Evolutionary conservation across 208 protist genomes (phyloP).

Genomic region (Porcisia hertigi): DNA sequence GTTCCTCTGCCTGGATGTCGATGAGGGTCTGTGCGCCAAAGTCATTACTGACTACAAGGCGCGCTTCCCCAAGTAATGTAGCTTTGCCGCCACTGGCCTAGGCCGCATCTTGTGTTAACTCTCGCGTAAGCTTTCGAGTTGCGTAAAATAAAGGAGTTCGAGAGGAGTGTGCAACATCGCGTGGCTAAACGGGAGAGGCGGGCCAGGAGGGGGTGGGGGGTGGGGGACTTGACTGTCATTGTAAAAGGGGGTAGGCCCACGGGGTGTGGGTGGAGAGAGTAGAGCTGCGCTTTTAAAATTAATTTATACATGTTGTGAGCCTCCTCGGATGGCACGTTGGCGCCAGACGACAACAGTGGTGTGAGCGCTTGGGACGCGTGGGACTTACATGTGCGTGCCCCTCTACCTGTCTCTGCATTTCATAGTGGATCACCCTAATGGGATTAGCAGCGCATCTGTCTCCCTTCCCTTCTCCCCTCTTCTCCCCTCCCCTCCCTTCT

Average conservation of each 20-base stretch:
- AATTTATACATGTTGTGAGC: not conserved
- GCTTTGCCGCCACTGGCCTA: not conserved
- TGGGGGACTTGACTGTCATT: too few species aligned
- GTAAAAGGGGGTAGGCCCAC: too few species aligned
- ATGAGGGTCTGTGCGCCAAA: slow-evolving; percentile 38
- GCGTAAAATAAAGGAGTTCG: not conserved
- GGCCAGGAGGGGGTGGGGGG: too few species aligned
- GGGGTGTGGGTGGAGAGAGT: too few species aligned
- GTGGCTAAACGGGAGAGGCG: not conserved
- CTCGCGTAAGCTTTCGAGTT: not conserved
- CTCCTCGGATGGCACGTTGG: not conserved
- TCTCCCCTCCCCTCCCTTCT: not conserved
- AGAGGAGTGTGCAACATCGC: not conserved
- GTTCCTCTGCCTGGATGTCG: slow-evolving; percentile 40
- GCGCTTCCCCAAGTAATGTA: not conserved
- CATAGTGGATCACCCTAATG: slow-evolving; percentile 1
- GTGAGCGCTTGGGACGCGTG: not conserved
- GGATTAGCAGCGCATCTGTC: not conserved
- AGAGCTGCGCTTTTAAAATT: not conserved
- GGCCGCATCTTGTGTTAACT: not conserved
- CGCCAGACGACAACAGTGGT: not conserved
- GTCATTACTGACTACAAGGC: slow-evolving; percentile 39
- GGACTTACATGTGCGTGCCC: not conserved
- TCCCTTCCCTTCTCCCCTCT: not conserved
- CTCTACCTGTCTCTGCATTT: not conserved